phyloP scores from a whole-genome alignment of 139 green algal species.

The Volvox africanus region DNA sequence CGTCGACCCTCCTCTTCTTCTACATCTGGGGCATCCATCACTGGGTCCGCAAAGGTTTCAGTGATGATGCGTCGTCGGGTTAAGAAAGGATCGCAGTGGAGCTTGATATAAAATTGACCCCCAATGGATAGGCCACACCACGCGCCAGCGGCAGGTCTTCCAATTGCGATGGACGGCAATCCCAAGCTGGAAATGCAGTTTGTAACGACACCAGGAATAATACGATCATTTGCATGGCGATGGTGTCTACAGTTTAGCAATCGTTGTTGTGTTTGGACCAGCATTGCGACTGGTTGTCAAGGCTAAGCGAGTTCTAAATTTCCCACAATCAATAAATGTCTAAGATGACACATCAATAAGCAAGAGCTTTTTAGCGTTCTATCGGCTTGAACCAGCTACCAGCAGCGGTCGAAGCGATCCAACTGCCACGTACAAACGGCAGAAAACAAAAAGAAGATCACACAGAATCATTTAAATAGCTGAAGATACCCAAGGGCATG shows the following conservation, averaged over 20 bases:
- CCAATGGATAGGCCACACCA: neutral
- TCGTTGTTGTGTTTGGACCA: neutral
- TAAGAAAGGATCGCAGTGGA: neutral
- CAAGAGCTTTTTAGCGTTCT: too few species aligned
- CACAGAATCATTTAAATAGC: too few species aligned
- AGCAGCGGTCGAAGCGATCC: too few species aligned
- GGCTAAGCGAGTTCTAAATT: too few species aligned
- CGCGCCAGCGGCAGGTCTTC: neutral
- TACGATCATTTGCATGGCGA: neutral
- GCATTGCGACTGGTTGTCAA: neutral
- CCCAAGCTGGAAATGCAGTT: neutral
- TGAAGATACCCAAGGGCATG: too few species aligned
- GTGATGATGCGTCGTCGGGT: neutral
- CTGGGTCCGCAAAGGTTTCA: conserved; percentile 33
- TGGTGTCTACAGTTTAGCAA: neutral
- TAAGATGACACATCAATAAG: too few species aligned
- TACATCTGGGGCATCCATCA: conserved; percentile 41
- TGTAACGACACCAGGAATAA: neutral
- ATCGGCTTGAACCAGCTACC: too few species aligned
- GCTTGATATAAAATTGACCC: neutral
- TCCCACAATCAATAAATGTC: too few species aligned
- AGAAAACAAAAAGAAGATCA: too few species aligned
- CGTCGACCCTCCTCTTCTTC: conserved; percentile 5
- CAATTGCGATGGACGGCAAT: neutral
- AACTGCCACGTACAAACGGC: too few species aligned